These are phyloP conservation scores for Kwoniella botswanensis DNA, from an alignment of 768 basidiomycete genomes.

Conservation along the genomic window DNA sequence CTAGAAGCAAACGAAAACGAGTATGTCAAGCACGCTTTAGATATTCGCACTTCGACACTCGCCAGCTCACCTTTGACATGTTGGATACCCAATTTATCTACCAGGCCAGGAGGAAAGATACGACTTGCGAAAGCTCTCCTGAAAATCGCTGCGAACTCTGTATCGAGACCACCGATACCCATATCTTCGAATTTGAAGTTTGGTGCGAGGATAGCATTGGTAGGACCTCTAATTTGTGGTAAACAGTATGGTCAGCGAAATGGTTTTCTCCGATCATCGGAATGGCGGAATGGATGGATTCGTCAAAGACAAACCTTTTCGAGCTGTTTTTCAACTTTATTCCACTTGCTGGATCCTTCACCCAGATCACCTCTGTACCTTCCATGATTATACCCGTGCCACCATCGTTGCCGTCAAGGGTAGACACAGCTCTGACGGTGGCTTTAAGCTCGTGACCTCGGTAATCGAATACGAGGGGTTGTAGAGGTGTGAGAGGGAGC, in stretches of 20 bases:
- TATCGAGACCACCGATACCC: conserved; percentile 97
- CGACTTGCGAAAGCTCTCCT: conserved; percentile 97
- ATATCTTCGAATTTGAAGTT: conserved; percentile 99
- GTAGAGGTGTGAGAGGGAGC: conserved; percentile 70
- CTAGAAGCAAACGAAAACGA: conserved; percentile 58
- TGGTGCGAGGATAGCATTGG: conserved; percentile 93
- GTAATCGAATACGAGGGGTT: conserved; percentile 82
- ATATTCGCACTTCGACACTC: background rate
- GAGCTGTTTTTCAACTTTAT: conserved; percentile 92
- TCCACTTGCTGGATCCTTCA: conserved; percentile 77
- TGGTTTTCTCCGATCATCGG: background rate
- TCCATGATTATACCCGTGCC: conserved; percentile 79
- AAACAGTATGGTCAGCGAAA: conserved; percentile 3
- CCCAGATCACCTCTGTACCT: conserved; percentile 86
- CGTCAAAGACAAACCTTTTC: conserved; percentile 69
- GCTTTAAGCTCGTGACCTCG: conserved; percentile 82
- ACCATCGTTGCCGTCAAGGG: conserved; percentile 62
- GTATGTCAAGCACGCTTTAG: background rate
- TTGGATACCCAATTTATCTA: conserved; percentile 96
- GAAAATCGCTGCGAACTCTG: conserved; percentile 94
- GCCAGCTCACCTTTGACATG: conserved; percentile 83
- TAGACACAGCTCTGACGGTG: conserved; percentile 68
- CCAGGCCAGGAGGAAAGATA: conserved; percentile 95
- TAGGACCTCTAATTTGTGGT: conserved; percentile 67
- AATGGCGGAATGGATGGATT: too few species aligned